Percentiles rank a stretch among this genome's conserved stretches.
These are phyloP conservation scores for Neurospora hispaniola DNA, from an alignment of 495 filamentous ascomycete species.

Conservation along the genomic window DNA sequence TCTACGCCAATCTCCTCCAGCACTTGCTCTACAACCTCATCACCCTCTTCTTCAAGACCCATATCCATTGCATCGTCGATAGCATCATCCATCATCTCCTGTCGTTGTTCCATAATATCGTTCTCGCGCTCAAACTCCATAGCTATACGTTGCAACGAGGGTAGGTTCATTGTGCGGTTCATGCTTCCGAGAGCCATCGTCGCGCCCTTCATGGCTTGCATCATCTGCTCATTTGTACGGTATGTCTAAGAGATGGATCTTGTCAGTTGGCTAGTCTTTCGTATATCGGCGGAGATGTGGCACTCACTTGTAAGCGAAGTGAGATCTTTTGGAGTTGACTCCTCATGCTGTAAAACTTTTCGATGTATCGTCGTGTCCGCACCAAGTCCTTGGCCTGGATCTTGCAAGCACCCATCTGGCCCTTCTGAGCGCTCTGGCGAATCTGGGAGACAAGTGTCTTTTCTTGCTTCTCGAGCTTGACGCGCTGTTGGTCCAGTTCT, in stretches of 20 bases:
- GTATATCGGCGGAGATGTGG: background rate
- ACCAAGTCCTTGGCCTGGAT: constrained; percentile 97
- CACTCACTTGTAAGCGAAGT: constrained; percentile 76
- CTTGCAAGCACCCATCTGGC: constrained; percentile 90
- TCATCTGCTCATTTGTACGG: constrained; percentile 98
- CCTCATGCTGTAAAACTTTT: constrained; percentile 97
- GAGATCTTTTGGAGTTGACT: constrained; percentile 94
- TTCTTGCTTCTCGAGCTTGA: constrained; percentile 95
- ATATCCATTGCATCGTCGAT: constrained; percentile 96
- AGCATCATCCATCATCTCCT: constrained; percentile 99
- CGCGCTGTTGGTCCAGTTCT: constrained; percentile 84
- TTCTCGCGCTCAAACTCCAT: constrained; percentile 99
- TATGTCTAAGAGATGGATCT: constrained; percentile 54
- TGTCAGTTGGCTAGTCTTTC: background rate
- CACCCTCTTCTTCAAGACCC: constrained; percentile 80
- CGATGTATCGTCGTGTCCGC: constrained; percentile 83
- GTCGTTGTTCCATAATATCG: constrained; percentile 96
- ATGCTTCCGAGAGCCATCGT: constrained; percentile 86
- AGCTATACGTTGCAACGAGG: constrained; percentile 86
- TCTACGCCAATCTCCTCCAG: constrained; percentile 96
- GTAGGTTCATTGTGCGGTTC: constrained; percentile 96
- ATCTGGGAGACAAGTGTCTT: constrained; percentile 93
- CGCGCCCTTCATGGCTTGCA: constrained; percentile 98
- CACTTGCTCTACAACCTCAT: constrained; percentile 93
- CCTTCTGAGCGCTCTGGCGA: constrained; percentile 95